Evolutionary conservation across 805 yeast genomes (phyloP).

Genomic region (Yamadazyma olivae): DNA sequence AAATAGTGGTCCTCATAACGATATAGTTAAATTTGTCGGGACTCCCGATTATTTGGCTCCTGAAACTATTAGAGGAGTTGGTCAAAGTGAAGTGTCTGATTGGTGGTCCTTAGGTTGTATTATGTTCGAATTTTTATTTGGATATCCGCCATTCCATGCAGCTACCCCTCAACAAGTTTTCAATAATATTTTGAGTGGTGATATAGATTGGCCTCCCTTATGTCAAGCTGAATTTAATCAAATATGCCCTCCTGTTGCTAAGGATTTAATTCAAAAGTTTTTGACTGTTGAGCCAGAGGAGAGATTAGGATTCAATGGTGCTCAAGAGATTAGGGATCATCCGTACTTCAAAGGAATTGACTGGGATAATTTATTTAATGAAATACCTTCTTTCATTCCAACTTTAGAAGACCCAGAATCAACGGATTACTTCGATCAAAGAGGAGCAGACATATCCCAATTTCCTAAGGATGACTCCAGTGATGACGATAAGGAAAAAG

Average conservation of each 20-base stretch:
- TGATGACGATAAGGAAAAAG: constrained; percentile 17
- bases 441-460: constrained; percentile 78
- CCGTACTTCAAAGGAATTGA: constrained; percentile 69
- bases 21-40: constrained; percentile 75
- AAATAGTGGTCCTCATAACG: constrained; percentile 18
- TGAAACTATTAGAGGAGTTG: constrained; percentile 82
- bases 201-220: constrained; percentile 81
- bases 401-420: constrained; percentile 72
- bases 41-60: constrained; percentile 98
- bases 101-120: constrained; percentile 99
- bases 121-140: constrained; percentile 85
- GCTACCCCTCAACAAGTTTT: constrained; percentile 77
- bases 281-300: constrained; percentile 59
- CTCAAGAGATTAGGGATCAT: constrained; percentile 75
- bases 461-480: constrained; percentile 51
- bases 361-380: constrained; percentile 72
- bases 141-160: constrained; percentile 94
- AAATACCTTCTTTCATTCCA: constrained; percentile 84
- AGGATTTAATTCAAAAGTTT: constrained; percentile 65
- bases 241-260: constrained; percentile 63
- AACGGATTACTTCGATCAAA: constrained; percentile 84
- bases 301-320: constrained; percentile 78
- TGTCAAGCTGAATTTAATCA: constrained; percentile 46
- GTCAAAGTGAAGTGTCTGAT: constrained; percentile 84
- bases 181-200: constrained; percentile 69